Percentiles rank a stretch among this genome's conserved stretches.
Evolutionary conservation across 2,329 filamentous ascomycete species (phyloP).

Genomic region (Lecanicillium sp.): DNA sequence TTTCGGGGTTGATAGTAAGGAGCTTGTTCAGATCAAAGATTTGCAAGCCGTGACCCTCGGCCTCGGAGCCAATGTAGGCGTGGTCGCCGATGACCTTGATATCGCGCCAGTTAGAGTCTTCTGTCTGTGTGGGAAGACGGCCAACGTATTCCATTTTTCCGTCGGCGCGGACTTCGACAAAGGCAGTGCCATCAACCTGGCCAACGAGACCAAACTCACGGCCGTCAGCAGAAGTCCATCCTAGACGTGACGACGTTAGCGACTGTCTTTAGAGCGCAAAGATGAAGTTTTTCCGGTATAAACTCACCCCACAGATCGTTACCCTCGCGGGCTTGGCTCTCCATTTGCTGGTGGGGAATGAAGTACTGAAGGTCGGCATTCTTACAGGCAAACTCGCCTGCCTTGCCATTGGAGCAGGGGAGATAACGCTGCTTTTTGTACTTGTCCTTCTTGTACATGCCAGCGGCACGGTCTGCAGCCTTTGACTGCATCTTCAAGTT

Average conservation of each 20-base stretch:
- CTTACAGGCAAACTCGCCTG: slow-evolving; percentile 23
- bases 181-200: slow-evolving; percentile 40
- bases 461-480: background rate
- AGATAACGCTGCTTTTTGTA: no score
- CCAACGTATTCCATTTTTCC: slow-evolving; percentile 38
- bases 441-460: no score
- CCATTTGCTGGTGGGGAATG: slow-evolving; percentile 26
- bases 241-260: slow-evolving; percentile 11
- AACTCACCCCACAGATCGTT: slow-evolving; percentile 24
- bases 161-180: slow-evolving; percentile 35
- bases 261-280: no score
- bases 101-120: slow-evolving; percentile 28
- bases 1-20: slow-evolving; percentile 32
- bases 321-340: slow-evolving; percentile 22
- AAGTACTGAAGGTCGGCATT: slow-evolving; percentile 28
- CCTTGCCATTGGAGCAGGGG: slow-evolving; percentile 21
- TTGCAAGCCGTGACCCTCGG: slow-evolving; percentile 48
- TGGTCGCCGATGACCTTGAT: slow-evolving; percentile 30
- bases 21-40: slow-evolving; percentile 54
- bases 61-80: slow-evolving; percentile 33
- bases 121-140: slow-evolving; percentile 33
- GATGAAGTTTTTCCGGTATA: no score
- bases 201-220: slow-evolving; percentile 41
- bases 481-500: background rate
- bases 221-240: slow-evolving; percentile 37